These are phyloP conservation scores for Aspergillus sp. DNA, from an alignment of 2,329 filamentous ascomycete genomes.

Conservation along the genomic window DNA sequence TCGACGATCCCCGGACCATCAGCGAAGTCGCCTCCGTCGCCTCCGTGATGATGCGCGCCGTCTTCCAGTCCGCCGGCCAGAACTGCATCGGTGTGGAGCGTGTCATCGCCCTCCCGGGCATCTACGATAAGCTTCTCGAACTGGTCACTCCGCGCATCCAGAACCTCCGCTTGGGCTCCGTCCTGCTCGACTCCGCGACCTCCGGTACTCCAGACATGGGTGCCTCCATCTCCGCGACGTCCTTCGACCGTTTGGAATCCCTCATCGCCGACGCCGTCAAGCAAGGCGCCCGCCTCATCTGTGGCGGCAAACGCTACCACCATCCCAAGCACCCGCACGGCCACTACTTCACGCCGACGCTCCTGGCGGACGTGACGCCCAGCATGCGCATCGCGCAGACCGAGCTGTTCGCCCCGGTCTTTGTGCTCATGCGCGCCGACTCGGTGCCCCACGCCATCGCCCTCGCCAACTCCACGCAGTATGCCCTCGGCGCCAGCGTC, in stretches of 20 bases:
- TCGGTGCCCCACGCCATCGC: conserved; percentile 65
- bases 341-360: conserved; percentile 89
- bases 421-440: conserved; percentile 74
- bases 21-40: conserved; percentile 66
- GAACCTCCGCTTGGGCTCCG: conserved; percentile 71
- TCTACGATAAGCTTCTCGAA: conserved; percentile 70
- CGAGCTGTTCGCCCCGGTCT: conserved; percentile 91
- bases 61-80: conserved; percentile 92
- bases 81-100: conserved; percentile 98
- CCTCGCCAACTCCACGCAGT: conserved; percentile 79
- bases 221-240: conserved; percentile 78
- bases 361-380: conserved; percentile 83
- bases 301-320: conserved; percentile 67
- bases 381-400: conserved; percentile 83
- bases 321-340: conserved; percentile 74
- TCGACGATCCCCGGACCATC: conserved; percentile 67
- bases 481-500: conserved; percentile 84
- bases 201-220: conserved; percentile 66
- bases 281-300: conserved; percentile 75
- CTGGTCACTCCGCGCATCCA: conserved; percentile 71
- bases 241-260: conserved; percentile 71
- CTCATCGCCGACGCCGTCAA: conserved; percentile 75
- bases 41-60: conserved; percentile 83
- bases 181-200: conserved; percentile 50
- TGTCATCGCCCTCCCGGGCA: conserved; percentile 73